A percentile compares a stretch with the other conserved stretches of the same genome.
Conservation (phyloP, 257 asterid genomes). For the Misopates orontium region DNA sequence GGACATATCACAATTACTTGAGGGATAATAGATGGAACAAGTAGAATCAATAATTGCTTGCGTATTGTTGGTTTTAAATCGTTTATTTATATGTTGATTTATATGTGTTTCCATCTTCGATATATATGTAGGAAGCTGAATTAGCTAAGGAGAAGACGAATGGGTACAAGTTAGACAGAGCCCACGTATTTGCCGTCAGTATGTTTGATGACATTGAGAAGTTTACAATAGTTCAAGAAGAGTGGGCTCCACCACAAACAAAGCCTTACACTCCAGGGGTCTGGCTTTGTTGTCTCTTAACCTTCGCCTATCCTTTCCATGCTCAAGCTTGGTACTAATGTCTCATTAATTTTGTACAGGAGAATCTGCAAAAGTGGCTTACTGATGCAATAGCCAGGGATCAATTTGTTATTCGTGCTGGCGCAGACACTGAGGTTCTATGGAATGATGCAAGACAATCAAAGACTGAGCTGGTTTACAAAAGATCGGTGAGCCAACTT, state of each 20-base stretch:
- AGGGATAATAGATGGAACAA: background rate
- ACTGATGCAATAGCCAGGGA: conserved; percentile 93
- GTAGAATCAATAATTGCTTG: background rate
- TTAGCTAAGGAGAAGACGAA: conserved; percentile 81
- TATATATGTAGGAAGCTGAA: conserved; percentile 78
- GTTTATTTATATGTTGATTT: too few relatives aligned
- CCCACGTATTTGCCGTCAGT: conserved; percentile 80
- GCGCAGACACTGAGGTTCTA: conserved; percentile 80
- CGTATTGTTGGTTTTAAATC: too few relatives aligned
- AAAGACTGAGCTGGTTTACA: conserved; percentile 87
- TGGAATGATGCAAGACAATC: conserved; percentile 95
- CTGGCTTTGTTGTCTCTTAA: conserved; percentile 18
- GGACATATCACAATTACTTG: too few relatives aligned
- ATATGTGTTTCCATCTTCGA: too few relatives aligned
- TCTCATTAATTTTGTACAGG: conserved; percentile 48
- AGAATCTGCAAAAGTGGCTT: conserved; percentile 88
- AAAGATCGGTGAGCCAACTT: conserved; percentile 58
- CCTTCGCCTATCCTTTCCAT: conserved; percentile 9
- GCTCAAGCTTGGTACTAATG: conserved; percentile 3
- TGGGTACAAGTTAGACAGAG: conserved; percentile 75
- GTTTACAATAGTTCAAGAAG: conserved; percentile 79
- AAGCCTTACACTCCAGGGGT: conserved; percentile 86
- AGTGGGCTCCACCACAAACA: conserved; percentile 96
- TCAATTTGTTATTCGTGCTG: conserved; percentile 90
- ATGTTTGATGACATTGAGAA: conserved; percentile 86